phyloP scores from a whole-genome alignment of 208 protist species.

The Acanthamoeba royreba region DNA sequence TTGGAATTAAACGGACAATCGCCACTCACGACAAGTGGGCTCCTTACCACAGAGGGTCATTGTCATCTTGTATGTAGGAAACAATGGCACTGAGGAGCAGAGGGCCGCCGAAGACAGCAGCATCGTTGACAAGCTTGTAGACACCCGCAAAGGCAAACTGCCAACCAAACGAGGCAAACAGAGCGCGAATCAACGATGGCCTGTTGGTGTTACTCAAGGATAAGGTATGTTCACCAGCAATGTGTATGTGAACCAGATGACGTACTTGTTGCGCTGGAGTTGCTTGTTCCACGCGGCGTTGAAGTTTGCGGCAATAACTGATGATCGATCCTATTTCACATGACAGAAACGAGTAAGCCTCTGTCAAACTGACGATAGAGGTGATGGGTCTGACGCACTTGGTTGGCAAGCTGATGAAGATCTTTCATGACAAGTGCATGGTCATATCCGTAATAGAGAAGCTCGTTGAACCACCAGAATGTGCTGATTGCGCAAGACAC shows the following conservation, averaged over 20 bases:
- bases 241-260: neutral
- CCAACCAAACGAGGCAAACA: neutral
- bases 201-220: neutral
- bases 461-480: constrained; percentile 1
- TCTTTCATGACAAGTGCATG: constrained; percentile 17
- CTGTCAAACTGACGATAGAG: neutral
- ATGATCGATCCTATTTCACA: neutral
- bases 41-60: neutral
- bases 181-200: neutral
- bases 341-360: neutral
- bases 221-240: neutral
- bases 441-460: constrained; percentile 19
- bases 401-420: neutral
- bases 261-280: neutral
- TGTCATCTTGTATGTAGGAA: neutral
- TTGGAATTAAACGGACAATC: neutral
- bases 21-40: neutral
- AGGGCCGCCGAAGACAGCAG: neutral
- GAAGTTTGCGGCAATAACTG: neutral
- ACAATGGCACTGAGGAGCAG: neutral
- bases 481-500: neutral
- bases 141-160: neutral
- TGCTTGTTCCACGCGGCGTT: neutral
- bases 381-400: no score
- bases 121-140: constrained; percentile 9